Percentiles rank a stretch among this genome's conserved stretches.
phyloP scores from a whole-genome alignment of 2,329 filamentous ascomycete genomes.

The Xylaria sp. region DNA sequence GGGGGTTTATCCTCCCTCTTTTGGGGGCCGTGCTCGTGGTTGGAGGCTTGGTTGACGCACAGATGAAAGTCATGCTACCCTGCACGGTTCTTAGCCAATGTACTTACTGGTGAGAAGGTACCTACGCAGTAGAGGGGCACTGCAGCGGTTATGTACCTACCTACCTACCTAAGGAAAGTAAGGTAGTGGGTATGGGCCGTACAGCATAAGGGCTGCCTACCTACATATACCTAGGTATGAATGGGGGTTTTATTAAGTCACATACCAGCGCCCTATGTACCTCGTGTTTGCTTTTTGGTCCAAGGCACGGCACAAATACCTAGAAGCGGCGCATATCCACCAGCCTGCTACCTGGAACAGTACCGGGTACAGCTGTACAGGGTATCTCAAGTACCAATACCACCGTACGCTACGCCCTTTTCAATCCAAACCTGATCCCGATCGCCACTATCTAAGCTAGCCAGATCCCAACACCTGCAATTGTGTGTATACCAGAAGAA shows the following conservation, averaged over 20 bases:
- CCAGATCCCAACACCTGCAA: conserved; percentile 27
- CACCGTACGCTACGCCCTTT: conserved; percentile 3
- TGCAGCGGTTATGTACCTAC: too few species aligned
- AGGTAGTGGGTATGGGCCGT: too few species aligned
- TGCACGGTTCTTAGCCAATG: background rate
- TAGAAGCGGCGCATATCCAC: background rate
- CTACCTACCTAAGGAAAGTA: background rate
- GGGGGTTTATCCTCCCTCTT: background rate
- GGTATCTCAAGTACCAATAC: conserved; percentile 11
- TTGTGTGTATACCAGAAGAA: conserved; percentile 28
- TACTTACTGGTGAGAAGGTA: background rate
- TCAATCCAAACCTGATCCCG: conserved; percentile 34
- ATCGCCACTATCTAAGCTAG: conserved; percentile 36
- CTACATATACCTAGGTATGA: background rate
- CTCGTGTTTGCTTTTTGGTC: background rate
- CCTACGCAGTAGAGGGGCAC: background rate
- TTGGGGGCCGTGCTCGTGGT: background rate
- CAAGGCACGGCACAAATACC: conserved; percentile 2
- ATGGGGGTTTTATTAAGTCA: background rate
- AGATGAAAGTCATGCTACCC: background rate
- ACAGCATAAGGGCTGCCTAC: too few species aligned
- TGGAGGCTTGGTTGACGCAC: background rate
- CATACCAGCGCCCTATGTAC: background rate
- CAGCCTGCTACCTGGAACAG: background rate
- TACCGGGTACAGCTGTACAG: background rate